Evolutionary conservation across 164 flowering plant species (phyloP), one percentile per base, ranked within the genome.

Genomic region (Echeveria elegans): DNA sequence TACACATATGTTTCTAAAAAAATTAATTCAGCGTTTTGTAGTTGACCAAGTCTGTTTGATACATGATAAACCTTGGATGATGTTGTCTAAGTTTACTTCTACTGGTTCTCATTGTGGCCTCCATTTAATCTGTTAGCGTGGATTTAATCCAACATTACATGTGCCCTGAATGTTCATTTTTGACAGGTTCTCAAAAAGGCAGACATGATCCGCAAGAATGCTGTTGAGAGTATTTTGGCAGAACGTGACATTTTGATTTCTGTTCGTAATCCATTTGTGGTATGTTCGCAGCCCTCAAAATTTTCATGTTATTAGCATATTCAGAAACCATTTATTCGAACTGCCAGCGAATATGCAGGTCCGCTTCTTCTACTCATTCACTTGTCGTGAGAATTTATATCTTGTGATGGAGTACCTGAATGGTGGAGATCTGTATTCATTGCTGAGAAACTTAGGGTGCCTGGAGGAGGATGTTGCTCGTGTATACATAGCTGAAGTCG

Each of bases 261-360:
- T 63, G 99, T 95, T 48, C 97, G 97, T 80, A 88, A 90, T 80
- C 98, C 91, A 65, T 92, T 95, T 85, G 99, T 95, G 97, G 99
- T 95, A 83, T 86, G 97, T 76, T 72, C 74, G 69, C 77, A 70
- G 77, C 69, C 34, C 64, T 69, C 19, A 11, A 65, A 47, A 30
- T 40, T 68, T 69, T 0, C 53, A 19, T 59, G 59, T 21, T 19
- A 18, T 63, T 34, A 6, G n/a, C 28, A 36, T 29, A 43, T 47
- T 60, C 29, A 36, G 19, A 32, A 15, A 67, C 70, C 11, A 9
- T 65, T 37, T 28, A 66, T 45, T 30, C 19, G 21, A 68, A 79
- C 71, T 86, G 73, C 76, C 72, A 40, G 63, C 36, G 32, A 38
- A 11, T 76, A 50, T 72, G 73, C 80, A 95, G 97, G 99, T 95